Evolutionary conservation across 208 protist species (phyloP).

Genomic region (Wallacemonas sp.): DNA sequence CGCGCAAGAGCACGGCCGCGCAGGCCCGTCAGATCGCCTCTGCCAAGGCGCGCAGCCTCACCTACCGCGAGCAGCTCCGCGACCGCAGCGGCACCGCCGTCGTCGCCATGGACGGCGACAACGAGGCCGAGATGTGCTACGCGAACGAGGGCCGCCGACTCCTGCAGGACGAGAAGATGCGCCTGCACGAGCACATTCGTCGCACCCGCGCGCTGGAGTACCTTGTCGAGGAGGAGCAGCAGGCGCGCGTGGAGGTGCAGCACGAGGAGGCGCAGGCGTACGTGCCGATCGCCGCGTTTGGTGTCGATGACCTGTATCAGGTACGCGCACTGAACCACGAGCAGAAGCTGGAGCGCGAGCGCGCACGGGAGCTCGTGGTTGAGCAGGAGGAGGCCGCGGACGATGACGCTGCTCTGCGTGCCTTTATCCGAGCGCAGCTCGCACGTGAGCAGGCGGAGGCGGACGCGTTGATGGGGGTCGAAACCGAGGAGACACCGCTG

Average conservation of each 20-base stretch:
- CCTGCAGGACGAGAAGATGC: constrained; percentile 32
- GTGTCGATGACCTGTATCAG: constrained; percentile 41
- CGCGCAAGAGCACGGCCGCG: constrained; percentile 7
- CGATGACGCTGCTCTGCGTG: constrained; percentile 21
- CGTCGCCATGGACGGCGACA: constrained; percentile 10
- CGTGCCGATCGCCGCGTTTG: constrained; percentile 34
- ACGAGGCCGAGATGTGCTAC: constrained; percentile 23
- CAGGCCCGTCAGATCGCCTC: not conserved
- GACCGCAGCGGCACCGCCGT: not conserved
- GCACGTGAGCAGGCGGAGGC: constrained; percentile 2
- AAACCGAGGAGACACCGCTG: not conserved
- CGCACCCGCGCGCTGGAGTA: constrained; percentile 20
- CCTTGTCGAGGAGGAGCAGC: constrained; percentile 26
- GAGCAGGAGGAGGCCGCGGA: not conserved
- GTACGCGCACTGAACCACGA: constrained; percentile 24
- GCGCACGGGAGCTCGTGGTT: constrained; percentile 17
- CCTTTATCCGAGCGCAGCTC: constrained; percentile 17
- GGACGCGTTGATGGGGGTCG: not conserved
- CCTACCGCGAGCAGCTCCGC: constrained; percentile 8
- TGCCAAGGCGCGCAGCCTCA: constrained; percentile 11
- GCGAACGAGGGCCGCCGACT: constrained; percentile 39
- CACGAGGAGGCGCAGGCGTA: constrained; percentile 40
- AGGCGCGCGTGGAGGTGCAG: constrained; percentile 38
- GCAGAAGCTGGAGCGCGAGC: not conserved
- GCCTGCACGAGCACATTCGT: constrained; percentile 25